Evolutionary conservation across 163 green algal genomes (phyloP).

Genomic region (Scenedesmus sp.): DNA sequence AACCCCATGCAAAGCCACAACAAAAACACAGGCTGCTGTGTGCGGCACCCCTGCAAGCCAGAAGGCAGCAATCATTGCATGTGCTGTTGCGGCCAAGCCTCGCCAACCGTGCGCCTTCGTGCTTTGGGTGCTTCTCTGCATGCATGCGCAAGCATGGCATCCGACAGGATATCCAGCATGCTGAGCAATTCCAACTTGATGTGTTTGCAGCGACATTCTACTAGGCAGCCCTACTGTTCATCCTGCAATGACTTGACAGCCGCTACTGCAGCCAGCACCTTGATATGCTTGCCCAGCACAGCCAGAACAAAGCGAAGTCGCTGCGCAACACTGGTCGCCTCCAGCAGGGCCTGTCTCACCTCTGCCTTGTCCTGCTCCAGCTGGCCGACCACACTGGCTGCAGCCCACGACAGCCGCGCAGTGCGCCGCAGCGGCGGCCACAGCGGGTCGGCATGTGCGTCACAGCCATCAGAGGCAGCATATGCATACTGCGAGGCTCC

Average conservation of each 20-base stretch:
- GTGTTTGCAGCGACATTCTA: too few species aligned
- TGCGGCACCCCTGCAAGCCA: too few species aligned
- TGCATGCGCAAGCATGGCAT: too few species aligned
- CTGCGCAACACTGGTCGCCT: slow-evolving; percentile 26
- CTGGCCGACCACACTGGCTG: neutral
- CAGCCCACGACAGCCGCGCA: slow-evolving; percentile 47
- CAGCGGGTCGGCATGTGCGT: slow-evolving; percentile 50
- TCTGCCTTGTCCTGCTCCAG: slow-evolving; percentile 19
- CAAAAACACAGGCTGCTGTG: too few species aligned
- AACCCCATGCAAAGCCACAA: too few species aligned
- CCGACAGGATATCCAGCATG: neutral
- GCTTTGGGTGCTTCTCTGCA: too few species aligned
- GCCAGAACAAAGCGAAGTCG: slow-evolving; percentile 39
- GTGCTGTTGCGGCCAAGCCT: too few species aligned
- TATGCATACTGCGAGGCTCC: slow-evolving; percentile 29
- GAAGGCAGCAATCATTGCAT: too few species aligned
- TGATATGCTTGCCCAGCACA: slow-evolving; percentile 38
- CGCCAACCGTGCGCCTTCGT: too few species aligned
- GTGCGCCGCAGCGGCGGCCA: slow-evolving; percentile 55
- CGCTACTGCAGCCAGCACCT: slow-evolving; percentile 55
- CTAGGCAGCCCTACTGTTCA: neutral
- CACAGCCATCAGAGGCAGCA: slow-evolving; percentile 56
- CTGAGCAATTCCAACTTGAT: neutral
- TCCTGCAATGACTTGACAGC: slow-evolving; percentile 49
- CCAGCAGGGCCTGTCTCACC: slow-evolving; percentile 50